A percentile compares a stretch with the other conserved stretches of the same genome.
phyloP scores from a whole-genome alignment of 352 stramenopile species.

The Thraustochytrium sp. region DNA sequence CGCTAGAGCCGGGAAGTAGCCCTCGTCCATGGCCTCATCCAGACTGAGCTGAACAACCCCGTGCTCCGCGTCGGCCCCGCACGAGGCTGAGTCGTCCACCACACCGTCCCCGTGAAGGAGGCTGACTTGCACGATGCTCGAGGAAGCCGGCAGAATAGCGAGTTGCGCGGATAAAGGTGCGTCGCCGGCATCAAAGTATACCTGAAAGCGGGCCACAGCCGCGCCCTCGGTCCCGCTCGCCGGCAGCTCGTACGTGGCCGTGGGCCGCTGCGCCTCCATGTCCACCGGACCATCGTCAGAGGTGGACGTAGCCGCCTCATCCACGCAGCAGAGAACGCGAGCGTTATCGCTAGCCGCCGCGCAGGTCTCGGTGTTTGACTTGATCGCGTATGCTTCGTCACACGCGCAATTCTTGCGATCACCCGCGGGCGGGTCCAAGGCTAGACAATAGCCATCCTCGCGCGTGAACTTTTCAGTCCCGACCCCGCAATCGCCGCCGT shows the following conservation, averaged over 20 bases:
- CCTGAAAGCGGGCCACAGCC: neutral
- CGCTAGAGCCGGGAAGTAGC: neutral
- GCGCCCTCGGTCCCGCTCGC: too few relatives aligned
- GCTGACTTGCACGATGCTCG: neutral
- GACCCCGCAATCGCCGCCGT: too few relatives aligned
- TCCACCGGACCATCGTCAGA: neutral
- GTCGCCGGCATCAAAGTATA: neutral
- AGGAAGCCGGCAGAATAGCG: neutral
- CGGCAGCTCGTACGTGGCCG: too few relatives aligned
- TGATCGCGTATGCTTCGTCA: too few relatives aligned
- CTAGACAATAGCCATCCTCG: too few relatives aligned
- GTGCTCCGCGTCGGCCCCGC: neutral
- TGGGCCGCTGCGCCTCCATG: neutral
- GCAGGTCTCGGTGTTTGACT: too few relatives aligned
- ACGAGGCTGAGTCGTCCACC: neutral
- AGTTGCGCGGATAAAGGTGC: neutral
- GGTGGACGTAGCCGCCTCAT: too few relatives aligned
- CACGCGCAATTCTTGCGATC: too few relatives aligned
- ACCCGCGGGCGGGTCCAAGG: too few relatives aligned
- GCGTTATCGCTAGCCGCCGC: neutral
- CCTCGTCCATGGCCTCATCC: neutral
- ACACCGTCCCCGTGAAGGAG: neutral
- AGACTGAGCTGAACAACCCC: neutral
- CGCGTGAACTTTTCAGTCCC: too few relatives aligned
- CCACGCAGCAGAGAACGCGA: neutral